A percentile compares a stretch with the other conserved stretches of the same genome.
phyloP scores from a whole-genome alignment of 1,139 yeast genomes.

The Candida sp. region DNA sequence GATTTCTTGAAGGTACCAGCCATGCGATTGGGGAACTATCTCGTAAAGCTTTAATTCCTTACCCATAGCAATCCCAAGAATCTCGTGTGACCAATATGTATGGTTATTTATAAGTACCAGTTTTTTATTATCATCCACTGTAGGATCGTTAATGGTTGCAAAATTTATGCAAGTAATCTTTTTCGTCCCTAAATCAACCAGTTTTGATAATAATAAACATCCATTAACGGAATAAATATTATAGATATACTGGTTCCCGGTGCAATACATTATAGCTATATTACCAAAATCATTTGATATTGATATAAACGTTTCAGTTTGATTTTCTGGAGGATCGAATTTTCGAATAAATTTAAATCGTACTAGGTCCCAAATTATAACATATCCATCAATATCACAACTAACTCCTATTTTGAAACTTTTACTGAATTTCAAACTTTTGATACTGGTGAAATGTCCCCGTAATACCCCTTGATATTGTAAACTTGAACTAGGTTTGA shows the following conservation, averaged over 20 bases:
- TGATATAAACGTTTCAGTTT: not conserved
- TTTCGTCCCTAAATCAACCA: conserved; percentile 12
- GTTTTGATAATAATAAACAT: conserved; percentile 23
- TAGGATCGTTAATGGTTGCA: conserved; percentile 29
- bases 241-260: conserved; percentile 17
- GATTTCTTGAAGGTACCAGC: conserved; percentile 21
- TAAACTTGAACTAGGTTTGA: conserved; percentile 24
- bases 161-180: conserved; percentile 23
- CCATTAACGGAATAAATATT: conserved; percentile 56
- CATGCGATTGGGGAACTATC: conserved; percentile 13
- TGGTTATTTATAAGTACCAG: conserved; percentile 23
- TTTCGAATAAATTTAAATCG: conserved; percentile 47
- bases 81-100: conserved; percentile 37
- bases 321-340: conserved; percentile 17
- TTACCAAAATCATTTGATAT: conserved; percentile 42
- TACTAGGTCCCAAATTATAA: conserved; percentile 59
- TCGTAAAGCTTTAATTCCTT: conserved; percentile 23
- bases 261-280: conserved; percentile 33
- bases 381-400: conserved; percentile 47
- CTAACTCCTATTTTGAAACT: conserved; percentile 52
- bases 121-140: conserved; percentile 23
- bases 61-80: conserved; percentile 24
- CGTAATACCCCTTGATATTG: conserved; percentile 46
- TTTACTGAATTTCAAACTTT: conserved; percentile 40
- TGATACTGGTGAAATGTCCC: conserved; percentile 49